Percentiles rank a stretch among this genome's conserved stretches.
phyloP scores from a whole-genome alignment of 2,329 filamentous ascomycete genomes.

The Bipolaris cookei region DNA sequence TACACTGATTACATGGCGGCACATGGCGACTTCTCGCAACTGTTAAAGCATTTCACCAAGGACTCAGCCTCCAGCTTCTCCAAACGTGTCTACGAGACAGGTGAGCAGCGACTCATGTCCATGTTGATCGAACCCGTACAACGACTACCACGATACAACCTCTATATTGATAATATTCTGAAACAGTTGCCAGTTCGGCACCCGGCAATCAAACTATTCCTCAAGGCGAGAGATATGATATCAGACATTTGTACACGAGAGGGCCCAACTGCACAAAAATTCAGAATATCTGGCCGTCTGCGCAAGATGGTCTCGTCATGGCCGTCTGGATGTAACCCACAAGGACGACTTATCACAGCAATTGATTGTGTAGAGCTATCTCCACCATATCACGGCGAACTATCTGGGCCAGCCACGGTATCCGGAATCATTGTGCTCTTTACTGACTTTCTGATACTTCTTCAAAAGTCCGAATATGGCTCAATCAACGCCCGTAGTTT shows the following conservation, averaged over 20 bases:
- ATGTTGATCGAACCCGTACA: conserved; percentile 96
- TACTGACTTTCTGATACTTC: conserved; percentile 76
- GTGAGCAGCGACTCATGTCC: conserved; percentile 89
- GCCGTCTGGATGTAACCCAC: conserved; percentile 73
- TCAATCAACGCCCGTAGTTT: conserved; percentile 76
- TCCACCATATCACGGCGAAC: conserved; percentile 69
- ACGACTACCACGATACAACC: conserved; percentile 87
- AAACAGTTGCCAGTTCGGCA: conserved; percentile 84
- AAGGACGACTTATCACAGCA: conserved; percentile 79
- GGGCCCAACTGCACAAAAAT: conserved; percentile 70
- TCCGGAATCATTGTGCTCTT: conserved; percentile 82
- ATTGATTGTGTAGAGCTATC: conserved; percentile 79
- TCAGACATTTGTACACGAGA: conserved; percentile 97
- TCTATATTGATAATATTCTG: conserved; percentile 95
- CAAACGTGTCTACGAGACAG: conserved; percentile 77
- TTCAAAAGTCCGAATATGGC: conserved; percentile 71
- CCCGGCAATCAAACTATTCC: conserved; percentile 79
- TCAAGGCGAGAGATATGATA: conserved; percentile 90
- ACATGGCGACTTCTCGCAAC: conserved; percentile 83
- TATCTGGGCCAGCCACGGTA: conserved; percentile 53
- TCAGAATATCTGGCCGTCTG: conserved; percentile 74
- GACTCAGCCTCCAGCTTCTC: conserved; percentile 82
- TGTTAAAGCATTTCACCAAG: conserved; percentile 78
- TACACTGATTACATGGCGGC: conserved; percentile 93
- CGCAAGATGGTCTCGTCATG: conserved; percentile 78